Evolutionary conservation across 1,139 yeast species (phyloP), one percentile per base, ranked within the genome.

Genomic region (Protomyces macrosporus): DNA sequence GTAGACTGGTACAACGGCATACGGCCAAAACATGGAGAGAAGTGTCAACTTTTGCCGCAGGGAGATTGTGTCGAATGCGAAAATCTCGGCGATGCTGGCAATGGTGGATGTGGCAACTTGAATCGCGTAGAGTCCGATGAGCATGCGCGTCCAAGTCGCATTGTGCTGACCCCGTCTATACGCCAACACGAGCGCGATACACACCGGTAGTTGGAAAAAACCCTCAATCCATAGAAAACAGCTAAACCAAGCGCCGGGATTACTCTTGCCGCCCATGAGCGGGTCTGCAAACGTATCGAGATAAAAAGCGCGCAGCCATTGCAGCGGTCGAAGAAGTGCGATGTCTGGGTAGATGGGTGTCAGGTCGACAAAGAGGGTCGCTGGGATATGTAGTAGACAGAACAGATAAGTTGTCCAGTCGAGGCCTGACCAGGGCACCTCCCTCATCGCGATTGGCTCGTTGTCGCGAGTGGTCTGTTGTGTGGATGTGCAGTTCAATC

Each of bases 221-320:
- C 55, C 62, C 30, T 58, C 62, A 16, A 58, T 48, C 34, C 40
- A 36, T 9, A 58, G 35, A 35, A 58, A 55, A 33, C 55, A 34
- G 9, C 33, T 23, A 52, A 58, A 58, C 62, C 62, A 58, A 6
- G 56, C 62, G 6, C 62, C 62, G 10, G 62, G 62, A n/a, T 12
- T 6, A 9, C 56, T 51, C 23, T 37, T 42, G 3, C 62, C 62
- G 10, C 45, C 52, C 33, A 58, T 35, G 30, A 58, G 45, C 35
- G 62, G 62, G 36, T 58, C 62, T 10, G 42, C 45, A 39, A 58
- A 58, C 2, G 42, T 52, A 6, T 33, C 12, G 5, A 58, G 9
- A 35, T 58, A 58, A 39, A 51, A 51, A 10, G 6, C 9, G 6
- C 37, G 42, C 34, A 58, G 33, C 56, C 45, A 42, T 33, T 52